phyloP scores from a whole-genome alignment of 2,329 filamentous ascomycete species.

The Zymoseptoria crescenta region DNA sequence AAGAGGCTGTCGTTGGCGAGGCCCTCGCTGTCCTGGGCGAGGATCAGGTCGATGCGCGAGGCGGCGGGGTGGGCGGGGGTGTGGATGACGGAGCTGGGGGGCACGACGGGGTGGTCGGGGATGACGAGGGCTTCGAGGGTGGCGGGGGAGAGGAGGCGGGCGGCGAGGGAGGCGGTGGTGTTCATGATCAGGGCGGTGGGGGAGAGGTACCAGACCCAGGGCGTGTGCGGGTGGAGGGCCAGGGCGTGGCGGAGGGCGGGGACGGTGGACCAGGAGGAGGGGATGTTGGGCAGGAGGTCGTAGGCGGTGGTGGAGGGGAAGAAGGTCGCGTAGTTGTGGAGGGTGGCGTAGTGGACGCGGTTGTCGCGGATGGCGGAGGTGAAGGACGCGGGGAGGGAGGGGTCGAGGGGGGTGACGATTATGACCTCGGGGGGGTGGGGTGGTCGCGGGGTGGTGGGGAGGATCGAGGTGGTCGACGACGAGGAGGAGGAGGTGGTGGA shows the following conservation, averaged over 20 bases:
- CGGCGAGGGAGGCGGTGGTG: constrained; percentile 59
- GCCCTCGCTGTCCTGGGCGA: constrained; percentile 78
- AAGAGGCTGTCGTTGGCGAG: constrained; percentile 71
- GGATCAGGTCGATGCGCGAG: constrained; percentile 68
- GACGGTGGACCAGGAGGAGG: constrained; percentile 65
- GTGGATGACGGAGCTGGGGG: constrained; percentile 93
- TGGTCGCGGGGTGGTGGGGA: constrained; percentile 21
- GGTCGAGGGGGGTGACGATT: constrained; percentile 77
- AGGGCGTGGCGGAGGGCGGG: constrained; percentile 86
- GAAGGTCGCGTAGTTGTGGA: constrained; percentile 82
- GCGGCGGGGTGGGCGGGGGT: constrained; percentile 78
- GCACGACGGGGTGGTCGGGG: constrained; percentile 82
- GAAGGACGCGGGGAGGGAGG: constrained; percentile 58
- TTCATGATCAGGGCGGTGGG: constrained; percentile 86
- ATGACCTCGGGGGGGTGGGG: constrained; percentile 53
- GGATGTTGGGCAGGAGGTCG: constrained; percentile 53
- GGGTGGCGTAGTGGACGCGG: constrained; percentile 71
- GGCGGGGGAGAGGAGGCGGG: constrained; percentile 67
- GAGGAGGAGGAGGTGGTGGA: too few species aligned
- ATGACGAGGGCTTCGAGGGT: too few species aligned
- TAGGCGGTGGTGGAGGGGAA: constrained; percentile 73
- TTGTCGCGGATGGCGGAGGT: constrained; percentile 71
- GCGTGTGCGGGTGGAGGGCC: constrained; percentile 65
- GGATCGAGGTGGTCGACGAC: constrained; percentile 4
- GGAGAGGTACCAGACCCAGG: constrained; percentile 82